A percentile compares a stretch with the other conserved stretches of the same genome.
These are phyloP conservation scores for Primulina huaijiensis DNA, from an alignment of 257 asterid genomes.

Conservation along the genomic window DNA sequence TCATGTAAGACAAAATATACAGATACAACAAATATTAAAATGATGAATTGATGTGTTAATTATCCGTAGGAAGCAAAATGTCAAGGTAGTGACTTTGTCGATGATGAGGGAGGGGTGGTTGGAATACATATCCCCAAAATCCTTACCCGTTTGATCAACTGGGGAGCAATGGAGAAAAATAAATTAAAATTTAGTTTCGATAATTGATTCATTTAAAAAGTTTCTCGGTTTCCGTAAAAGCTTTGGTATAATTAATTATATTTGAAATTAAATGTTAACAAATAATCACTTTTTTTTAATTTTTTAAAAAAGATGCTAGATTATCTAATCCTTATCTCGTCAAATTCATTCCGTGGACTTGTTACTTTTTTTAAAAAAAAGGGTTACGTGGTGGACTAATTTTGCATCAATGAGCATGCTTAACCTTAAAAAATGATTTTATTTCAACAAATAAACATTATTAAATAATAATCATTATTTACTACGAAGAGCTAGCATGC, in stretches of 20 bases:
- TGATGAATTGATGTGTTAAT: no score
- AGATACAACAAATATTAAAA: no score
- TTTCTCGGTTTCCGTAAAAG: no score
- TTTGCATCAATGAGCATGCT: background rate
- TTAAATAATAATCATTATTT: background rate
- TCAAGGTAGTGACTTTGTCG: background rate
- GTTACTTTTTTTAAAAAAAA: no score
- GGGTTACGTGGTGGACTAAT: background rate
- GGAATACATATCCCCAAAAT: conserved; percentile 4
- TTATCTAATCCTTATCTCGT: background rate
- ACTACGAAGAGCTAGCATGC: background rate
- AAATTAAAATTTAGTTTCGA: background rate
- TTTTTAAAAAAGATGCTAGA: no score
- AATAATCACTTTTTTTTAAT: no score
- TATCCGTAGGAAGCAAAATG: background rate
- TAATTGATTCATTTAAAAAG: no score
- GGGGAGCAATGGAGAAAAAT: background rate
- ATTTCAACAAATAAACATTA: background rate
- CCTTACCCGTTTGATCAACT: background rate
- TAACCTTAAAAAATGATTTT: background rate
- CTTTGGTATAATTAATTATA: no score
- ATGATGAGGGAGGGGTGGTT: conserved; percentile 1
- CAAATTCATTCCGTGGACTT: background rate
- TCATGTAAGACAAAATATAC: no score
- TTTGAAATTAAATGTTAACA: no score